Evolutionary conservation across 2,329 filamentous ascomycete genomes (phyloP), one percentile per base, ranked within the genome.

Genomic region (Madurella mycetomatis): DNA sequence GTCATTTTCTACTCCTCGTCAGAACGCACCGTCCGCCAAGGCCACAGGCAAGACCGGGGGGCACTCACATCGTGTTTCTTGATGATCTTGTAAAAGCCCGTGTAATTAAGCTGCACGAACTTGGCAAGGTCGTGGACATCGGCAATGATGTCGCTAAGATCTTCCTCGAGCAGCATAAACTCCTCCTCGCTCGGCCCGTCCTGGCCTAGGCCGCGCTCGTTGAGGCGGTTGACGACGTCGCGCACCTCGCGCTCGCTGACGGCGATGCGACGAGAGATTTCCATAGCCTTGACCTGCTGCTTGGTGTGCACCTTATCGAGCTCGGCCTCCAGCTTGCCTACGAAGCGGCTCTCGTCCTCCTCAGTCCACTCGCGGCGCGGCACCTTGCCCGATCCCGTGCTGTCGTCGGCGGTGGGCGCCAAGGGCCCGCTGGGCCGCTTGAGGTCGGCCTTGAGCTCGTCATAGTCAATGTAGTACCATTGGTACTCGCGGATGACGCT

Each of bases 21-120:
- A 48, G 32, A 15, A 9, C n/a, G n/a, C n/a, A 0, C 11, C 11
- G 9, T 8, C 39, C 9, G 3, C 25, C 32, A 3, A 9, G 2
- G 13, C 12, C 18, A 9, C n/a, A 11, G 13, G 25, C 42, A 9
- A 7, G 9, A 13, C 42, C 5, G 25, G 2, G 7, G 18, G 9
- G 4, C 47, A 76, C 87, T 64, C 72, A 92, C 89, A 75, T 96
- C 94, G 72, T 99, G 94, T 79, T 99, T 99, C 80, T 99, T 99
- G 73, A 99, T 96, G 60, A 99, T 99, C 79, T 99, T 99, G 77
- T 96, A 95, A 70, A 99, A 99, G 5, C 94, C 94, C 0, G 92
- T 97, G 69, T 99, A 99, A 74, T 99, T 99, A 68, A 99, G 76
- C 75, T 96, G 92, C 7, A 95, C 95, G 70, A 96, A 99, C 74